Base-by-base conservation (phyloP, 352 stramenopile genomes). In the Achlya hypogyna region DNA sequence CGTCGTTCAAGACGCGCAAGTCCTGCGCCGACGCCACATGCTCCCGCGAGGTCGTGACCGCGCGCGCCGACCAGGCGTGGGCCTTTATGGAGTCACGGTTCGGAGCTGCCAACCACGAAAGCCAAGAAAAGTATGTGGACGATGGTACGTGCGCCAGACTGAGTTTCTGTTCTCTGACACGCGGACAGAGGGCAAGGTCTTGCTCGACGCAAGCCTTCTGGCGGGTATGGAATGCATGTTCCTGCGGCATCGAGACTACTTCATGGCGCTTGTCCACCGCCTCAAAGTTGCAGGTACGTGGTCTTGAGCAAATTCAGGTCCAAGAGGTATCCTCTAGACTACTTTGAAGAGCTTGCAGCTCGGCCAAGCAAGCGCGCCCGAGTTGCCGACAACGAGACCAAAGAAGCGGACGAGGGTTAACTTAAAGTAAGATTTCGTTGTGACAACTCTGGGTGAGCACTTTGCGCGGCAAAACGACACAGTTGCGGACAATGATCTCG, bases 401-500 rank as follows among this genome's bases (percentile, higher is more conserved):
- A n/a, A 9, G 12, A 10, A 45, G 2, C 38, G 38, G n/a, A 1
- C 38, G 38, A 45, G 25, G 27, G 51, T 53, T 51, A 62, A 49
- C 10, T 79, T 84, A 95, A 75, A 94, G 78, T 63, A 95, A 74
- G 68, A 95, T 93, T 72, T 95, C 82, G 73, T 94, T 86, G 71
- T 95, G 85, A 69, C 92, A 94, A 75, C 84, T 95, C 71, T 86
- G 78, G 58, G 84, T 87, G 25, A 95, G 81, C 18, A 83, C 90
- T 73, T 95, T 95, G 76, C 93, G 84, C 25, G 85, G 85, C 20
- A 95, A 73, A 29, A 95, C 87, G 66, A 95, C 88, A 53, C 87
- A 95, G 72, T 95, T 95, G 62, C 87, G 87, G 63, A 95, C 91
- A 72, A 94, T 91, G 28, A 95, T 70, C 71, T 95, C 87, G 0